Evolutionary conservation across 805 yeast genomes (phyloP), one percentile per base, ranked within the genome.

Genomic region (Pichia occidentalis): DNA sequence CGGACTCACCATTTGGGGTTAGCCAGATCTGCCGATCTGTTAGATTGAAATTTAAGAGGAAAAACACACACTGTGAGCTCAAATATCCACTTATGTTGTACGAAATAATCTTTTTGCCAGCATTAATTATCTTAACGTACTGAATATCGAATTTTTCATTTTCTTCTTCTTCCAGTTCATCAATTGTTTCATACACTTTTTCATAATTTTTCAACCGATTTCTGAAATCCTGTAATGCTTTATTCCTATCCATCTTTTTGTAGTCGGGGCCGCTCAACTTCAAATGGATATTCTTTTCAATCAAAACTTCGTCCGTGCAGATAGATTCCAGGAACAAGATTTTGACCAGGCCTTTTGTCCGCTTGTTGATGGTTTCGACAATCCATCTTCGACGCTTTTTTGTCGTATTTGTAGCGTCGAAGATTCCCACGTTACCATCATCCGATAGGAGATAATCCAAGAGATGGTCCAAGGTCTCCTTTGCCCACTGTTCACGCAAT

Each of bases 261-360:
- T 90, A 90, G 61, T 90, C 97, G 0, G 97, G 98, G 0, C 98
- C 98, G 22, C 83, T 75, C 37, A 90, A 67, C 62, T 90, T 90
- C 48, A 92, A 71, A 34, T 85, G 68, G 33, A 90, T 82, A 59
- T 90, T 90, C 44, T 80, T 74, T 52, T 87, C 95, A 30, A 90
- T 79, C 33, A 90, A 75, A 5, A 69, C 68, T 11, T 77, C 76
- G 54, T 88, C 90, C 2, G 85, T 77, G 59, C 97, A 90, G 10
- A 87, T 75, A 47, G 94, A 82, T 54, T 90, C 98, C 21, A 70
- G 47, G 43, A 70, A 70, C 26, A 70, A 45, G 17, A 70, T 59
- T 34, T 67, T 64, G 19, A 62, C 56, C 4, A 54, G 34, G 8
- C 58, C 60, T 33, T 52, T 50, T 10, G 63, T 59, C 19, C 59